Evolutionary conservation across 192 early-diverging fungal genomes (phyloP).

Genomic region (Glomus cerebriforme): DNA sequence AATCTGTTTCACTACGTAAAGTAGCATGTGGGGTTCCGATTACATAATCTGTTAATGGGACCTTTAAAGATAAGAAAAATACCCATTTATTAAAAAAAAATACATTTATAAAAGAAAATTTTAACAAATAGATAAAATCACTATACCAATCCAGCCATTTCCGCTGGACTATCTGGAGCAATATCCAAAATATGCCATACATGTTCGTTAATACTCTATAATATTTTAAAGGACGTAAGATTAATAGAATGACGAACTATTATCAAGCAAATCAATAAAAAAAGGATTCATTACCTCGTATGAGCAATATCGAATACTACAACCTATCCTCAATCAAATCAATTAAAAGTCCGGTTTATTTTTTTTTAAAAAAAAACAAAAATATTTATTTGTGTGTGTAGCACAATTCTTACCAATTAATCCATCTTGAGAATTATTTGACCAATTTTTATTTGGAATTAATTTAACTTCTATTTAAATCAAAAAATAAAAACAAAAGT

Average conservation of each 20-base stretch:
- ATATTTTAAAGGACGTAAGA: constrained; percentile 6
- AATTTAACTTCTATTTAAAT: constrained; percentile 36
- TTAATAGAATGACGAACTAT: not conserved
- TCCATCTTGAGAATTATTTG: constrained; percentile 39
- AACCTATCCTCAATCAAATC: constrained; percentile 41
- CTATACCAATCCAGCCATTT: constrained; percentile 62
- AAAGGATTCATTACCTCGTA: constrained; percentile 49
- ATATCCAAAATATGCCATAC: constrained; percentile 74
- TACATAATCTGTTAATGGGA: constrained; percentile 69
- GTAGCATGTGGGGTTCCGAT: constrained; percentile 66
- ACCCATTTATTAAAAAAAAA: not conserved
- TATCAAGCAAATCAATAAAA: not conserved
- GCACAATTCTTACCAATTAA: constrained; percentile 39
- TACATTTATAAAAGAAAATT: not conserved
- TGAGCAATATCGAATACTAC: constrained; percentile 68
- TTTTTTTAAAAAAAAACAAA: not conserved
- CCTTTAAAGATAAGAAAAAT: not conserved
- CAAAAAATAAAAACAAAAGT: not conserved
- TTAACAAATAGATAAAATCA: not conserved
- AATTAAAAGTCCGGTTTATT: not conserved
- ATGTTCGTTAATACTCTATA: constrained; percentile 49
- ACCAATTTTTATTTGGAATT: constrained; percentile 39
- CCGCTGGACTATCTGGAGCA: constrained; percentile 67
- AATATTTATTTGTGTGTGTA: not conserved
- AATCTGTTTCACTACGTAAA: constrained; percentile 63